Percentiles rank a stretch among this genome's conserved stretches.
phyloP scores from a whole-genome alignment of 352 stramenopile genomes.

The Phytopythium litorale region DNA sequence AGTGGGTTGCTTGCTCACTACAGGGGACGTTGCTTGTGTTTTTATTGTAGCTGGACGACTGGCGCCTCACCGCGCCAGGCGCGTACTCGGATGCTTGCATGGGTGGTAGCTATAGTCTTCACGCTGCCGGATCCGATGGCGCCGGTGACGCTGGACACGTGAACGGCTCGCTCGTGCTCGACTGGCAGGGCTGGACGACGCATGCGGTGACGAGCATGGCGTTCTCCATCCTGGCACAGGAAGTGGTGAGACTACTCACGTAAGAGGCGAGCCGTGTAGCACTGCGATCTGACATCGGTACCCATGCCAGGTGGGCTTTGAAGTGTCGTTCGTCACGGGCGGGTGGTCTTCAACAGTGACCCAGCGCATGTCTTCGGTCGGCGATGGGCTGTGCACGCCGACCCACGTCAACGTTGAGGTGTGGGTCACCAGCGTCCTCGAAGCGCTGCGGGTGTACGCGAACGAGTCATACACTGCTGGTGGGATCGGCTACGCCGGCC shows the following conservation, averaged over 20 bases:
- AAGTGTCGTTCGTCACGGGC: slow-evolving; percentile 12
- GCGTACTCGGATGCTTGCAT: too few species aligned
- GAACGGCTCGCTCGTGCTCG: slow-evolving; percentile 27
- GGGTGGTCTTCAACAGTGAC: background rate
- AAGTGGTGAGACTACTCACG: slow-evolving; percentile 21
- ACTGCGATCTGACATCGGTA: background rate
- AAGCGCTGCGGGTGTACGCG: slow-evolving; percentile 12
- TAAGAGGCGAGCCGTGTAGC: background rate
- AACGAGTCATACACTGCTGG: slow-evolving; percentile 25
- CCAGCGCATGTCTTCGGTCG: slow-evolving; percentile 29
- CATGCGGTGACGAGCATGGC: slow-evolving; percentile 33
- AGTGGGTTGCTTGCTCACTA: too few species aligned
- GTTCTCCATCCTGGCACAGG: slow-evolving; percentile 39
- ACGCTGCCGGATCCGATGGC: slow-evolving; percentile 13
- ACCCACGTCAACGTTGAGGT: slow-evolving; percentile 36
- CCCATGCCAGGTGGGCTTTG: slow-evolving; percentile 9
- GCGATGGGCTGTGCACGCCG: slow-evolving; percentile 21
- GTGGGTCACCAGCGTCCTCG: slow-evolving; percentile 15
- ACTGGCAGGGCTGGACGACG: slow-evolving; percentile 34
- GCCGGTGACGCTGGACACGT: slow-evolving; percentile 10
- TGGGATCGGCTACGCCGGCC: slow-evolving; percentile 24
- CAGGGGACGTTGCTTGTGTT: too few species aligned
- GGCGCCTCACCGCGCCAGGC: too few species aligned
- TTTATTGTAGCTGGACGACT: too few species aligned
- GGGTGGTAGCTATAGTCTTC: slow-evolving; percentile 3